Evolutionary conservation across 306 rosid genomes (phyloP).

Genomic region (Prunus salicina): DNA sequence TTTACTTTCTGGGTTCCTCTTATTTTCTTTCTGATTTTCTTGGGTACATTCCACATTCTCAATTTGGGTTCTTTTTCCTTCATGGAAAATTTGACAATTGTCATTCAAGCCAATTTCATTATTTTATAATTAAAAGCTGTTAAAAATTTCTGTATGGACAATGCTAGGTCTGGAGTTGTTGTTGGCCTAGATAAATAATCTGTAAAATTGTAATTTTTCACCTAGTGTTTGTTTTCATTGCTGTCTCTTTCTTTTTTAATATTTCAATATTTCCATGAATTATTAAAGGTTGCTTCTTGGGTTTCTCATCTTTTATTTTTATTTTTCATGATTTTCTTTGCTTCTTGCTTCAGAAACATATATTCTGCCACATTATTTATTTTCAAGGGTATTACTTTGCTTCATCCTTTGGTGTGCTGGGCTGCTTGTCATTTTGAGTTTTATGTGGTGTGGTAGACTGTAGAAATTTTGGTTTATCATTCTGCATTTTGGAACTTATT

Average conservation of each 20-base stretch:
- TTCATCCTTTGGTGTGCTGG: constrained; percentile 16
- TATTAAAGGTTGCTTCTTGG: background rate
- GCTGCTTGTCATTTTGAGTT: constrained; percentile 11
- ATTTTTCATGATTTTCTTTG: background rate
- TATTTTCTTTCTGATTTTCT: constrained; percentile 11
- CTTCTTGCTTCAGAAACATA: background rate
- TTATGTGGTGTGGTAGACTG: background rate
- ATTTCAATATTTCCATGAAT: background rate
- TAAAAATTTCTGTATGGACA: background rate
- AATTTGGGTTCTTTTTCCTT: constrained; percentile 1
- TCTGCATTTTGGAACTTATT: constrained; percentile 21
- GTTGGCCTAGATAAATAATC: background rate
- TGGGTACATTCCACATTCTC: background rate
- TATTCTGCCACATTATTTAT: background rate
- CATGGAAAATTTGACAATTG: constrained; percentile 9
- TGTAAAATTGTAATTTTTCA: background rate
- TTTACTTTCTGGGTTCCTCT: constrained; percentile 14
- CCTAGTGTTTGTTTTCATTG: background rate
- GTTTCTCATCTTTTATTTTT: background rate
- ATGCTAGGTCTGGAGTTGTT: background rate
- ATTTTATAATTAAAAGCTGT: background rate
- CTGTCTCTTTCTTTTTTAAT: background rate
- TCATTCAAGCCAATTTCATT: constrained; percentile 8
- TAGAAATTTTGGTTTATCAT: background rate
- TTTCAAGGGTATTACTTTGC: background rate